Percentiles rank a stretch among this genome's conserved stretches.
These are phyloP conservation scores for Akanthomyces dipterigenus DNA, from an alignment of 2,329 filamentous ascomycete species.

Conservation along the genomic window DNA sequence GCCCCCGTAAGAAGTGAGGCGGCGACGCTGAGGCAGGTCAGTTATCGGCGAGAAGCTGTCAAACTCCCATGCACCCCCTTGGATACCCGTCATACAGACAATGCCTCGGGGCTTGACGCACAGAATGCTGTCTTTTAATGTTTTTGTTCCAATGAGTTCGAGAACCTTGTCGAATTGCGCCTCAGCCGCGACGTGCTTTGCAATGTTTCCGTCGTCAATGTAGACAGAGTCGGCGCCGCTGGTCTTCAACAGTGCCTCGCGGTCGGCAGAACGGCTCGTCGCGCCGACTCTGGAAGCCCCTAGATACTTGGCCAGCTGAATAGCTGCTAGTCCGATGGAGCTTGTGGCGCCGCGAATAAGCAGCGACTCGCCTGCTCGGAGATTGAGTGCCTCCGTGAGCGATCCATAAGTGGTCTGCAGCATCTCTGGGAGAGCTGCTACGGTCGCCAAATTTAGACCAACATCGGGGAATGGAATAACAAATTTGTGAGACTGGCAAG, in stretches of 20 bases:
- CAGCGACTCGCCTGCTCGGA: background rate
- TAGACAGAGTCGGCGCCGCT: background rate
- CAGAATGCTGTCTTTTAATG: background rate
- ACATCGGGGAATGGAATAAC: background rate
- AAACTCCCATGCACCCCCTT: background rate
- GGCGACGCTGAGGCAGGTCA: background rate
- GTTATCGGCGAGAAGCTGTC: background rate
- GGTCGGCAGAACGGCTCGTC: background rate
- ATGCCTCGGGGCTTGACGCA: constrained; percentile 1
- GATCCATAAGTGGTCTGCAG: constrained; percentile 4
- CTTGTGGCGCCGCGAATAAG: constrained; percentile 1
- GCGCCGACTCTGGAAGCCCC: background rate
- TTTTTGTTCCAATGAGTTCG: background rate
- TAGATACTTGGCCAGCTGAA: background rate
- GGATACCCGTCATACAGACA: constrained; percentile 6
- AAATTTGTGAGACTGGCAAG: background rate
- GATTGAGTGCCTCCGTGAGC: background rate
- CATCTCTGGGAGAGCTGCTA: constrained; percentile 4
- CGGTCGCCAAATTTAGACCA: background rate
- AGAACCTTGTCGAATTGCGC: background rate
- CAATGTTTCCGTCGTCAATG: background rate
- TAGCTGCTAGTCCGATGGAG: background rate
- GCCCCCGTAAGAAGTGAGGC: background rate
- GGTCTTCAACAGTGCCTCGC: background rate
- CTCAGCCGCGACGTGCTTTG: background rate